Conservation (phyloP, 176 grass and related monocot genomes). For the Dendrocalamus sinicus region DNA sequence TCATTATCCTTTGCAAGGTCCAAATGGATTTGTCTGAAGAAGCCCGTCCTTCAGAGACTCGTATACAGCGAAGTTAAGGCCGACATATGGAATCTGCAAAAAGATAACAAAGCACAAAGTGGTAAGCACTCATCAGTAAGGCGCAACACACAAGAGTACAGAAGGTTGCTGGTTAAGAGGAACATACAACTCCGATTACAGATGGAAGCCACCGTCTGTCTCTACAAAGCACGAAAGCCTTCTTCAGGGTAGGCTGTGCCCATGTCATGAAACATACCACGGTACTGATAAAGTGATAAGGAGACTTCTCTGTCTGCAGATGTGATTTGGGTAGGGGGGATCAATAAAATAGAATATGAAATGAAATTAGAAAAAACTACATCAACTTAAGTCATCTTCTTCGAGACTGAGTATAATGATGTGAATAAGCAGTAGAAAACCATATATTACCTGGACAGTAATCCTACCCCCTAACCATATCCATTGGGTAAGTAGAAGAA, state of each 20-base stretch:
- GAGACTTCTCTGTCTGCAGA: too few species aligned
- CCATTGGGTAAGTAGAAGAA: slow-evolving; percentile 64
- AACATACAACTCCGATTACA: slow-evolving; percentile 95
- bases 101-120: slow-evolving; percentile 22
- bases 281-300: slow-evolving; percentile 18
- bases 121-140: not conserved
- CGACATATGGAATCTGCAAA: slow-evolving; percentile 86
- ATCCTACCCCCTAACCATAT: too few species aligned
- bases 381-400: not conserved
- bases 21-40: slow-evolving; percentile 61
- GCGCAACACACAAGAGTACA: not conserved
- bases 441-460: too few species aligned
- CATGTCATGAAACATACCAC: slow-evolving; percentile 97
- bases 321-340: too few species aligned
- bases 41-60: slow-evolving; percentile 85
- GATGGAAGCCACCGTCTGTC: slow-evolving; percentile 95
- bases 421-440: too few species aligned
- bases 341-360: slow-evolving; percentile 8
- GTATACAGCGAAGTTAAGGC: slow-evolving; percentile 92
- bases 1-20: slow-evolving; percentile 62
- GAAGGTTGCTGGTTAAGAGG: not conserved
- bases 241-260: slow-evolving; percentile 89
- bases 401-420: not conserved
- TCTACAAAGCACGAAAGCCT: slow-evolving; percentile 83
- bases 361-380: not conserved